Percentiles rank a stretch among this genome's conserved stretches.
Evolutionary conservation across 176 grass and related monocot species (phyloP).

Genomic region (Oryza glumipatula): DNA sequence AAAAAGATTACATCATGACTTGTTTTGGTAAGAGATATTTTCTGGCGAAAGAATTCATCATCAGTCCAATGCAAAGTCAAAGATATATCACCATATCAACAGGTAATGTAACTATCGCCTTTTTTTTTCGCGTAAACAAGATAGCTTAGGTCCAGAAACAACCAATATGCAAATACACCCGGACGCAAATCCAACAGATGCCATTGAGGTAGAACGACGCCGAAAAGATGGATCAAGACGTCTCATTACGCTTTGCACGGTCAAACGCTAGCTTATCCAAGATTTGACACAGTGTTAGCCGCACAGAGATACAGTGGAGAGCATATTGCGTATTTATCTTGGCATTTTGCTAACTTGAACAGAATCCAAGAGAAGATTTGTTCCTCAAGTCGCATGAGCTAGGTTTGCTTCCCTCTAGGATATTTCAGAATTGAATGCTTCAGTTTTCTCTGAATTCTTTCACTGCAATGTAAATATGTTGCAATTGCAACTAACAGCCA

Average conservation of each 20-base stretch:
- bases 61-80: background rate
- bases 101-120: background rate
- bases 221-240: slow-evolving; percentile 13
- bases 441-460: background rate
- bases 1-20: background rate
- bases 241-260: background rate
- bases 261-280: slow-evolving; percentile 7
- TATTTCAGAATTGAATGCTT: background rate
- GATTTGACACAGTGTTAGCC: background rate
- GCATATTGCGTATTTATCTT: background rate
- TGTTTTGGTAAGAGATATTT: background rate
- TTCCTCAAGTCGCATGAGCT: background rate
- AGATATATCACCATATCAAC: background rate
- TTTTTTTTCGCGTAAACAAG: background rate
- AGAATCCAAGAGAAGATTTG: background rate
- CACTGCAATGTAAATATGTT: background rate
- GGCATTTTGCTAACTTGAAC: background rate
- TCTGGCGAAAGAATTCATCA: background rate
- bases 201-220: background rate
- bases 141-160: background rate
- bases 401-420: background rate
- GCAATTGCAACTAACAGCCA: background rate
- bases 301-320: background rate
- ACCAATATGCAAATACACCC: background rate
- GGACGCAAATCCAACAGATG: background rate